Conservation (phyloP, 306 rosid species). For the Begonia loranthoides region DNA sequence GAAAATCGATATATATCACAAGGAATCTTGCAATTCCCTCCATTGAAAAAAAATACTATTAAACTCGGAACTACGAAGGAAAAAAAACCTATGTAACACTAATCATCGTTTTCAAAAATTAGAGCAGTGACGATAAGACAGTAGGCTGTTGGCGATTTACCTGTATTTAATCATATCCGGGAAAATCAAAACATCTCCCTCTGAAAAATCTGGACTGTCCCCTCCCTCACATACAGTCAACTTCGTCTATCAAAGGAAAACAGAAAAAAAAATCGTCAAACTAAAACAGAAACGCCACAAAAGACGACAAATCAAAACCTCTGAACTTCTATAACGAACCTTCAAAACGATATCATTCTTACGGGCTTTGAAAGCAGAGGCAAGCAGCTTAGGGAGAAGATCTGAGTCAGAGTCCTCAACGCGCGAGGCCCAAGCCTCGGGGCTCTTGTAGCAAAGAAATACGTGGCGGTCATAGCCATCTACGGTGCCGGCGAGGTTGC, state of each 20-base stretch:
- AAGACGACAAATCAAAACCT: neutral
- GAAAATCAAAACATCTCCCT: constrained; percentile 73
- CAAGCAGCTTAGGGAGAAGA: constrained; percentile 51
- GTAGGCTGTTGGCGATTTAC: constrained; percentile 15
- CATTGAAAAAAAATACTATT: too few species aligned
- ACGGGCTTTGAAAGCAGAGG: constrained; percentile 36
- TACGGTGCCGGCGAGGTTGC: constrained; percentile 56
- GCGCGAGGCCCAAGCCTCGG: constrained; percentile 50
- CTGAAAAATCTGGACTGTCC: constrained; percentile 38
- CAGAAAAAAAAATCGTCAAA: neutral
- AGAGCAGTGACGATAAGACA: neutral
- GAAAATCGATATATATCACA: too few species aligned
- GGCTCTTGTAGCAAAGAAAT: constrained; percentile 71
- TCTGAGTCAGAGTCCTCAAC: constrained; percentile 62
- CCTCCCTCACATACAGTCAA: constrained; percentile 65
- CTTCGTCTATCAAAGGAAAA: constrained; percentile 37
- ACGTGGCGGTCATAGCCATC: constrained; percentile 74
- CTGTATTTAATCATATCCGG: constrained; percentile 80
- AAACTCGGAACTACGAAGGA: too few species aligned
- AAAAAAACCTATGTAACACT: too few species aligned
- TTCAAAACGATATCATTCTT: constrained; percentile 25
- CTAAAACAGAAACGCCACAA: neutral
- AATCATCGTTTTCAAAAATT: too few species aligned
- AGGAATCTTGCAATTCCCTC: too few species aligned
- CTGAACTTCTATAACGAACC: neutral